Evolutionary conservation across 306 rosid species (phyloP).

Genomic region (Sophora flavescens): DNA sequence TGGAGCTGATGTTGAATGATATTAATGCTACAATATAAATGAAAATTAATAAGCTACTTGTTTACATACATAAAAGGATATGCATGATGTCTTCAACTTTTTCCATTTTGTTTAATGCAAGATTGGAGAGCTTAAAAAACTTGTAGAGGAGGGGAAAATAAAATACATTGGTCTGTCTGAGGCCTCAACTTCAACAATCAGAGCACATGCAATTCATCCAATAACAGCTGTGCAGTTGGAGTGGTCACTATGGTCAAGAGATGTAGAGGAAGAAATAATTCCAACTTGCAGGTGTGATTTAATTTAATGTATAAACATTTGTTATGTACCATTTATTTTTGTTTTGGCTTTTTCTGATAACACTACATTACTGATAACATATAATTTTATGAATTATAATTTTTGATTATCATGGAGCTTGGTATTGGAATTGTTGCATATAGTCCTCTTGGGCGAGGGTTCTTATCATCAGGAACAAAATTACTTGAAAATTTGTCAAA

Average conservation of each 20-base stretch:
- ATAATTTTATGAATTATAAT: not conserved
- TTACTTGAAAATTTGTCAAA: constrained; percentile 41
- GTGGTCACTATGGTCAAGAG: constrained; percentile 73
- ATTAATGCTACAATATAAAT: too few relatives aligned
- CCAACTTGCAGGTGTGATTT: constrained; percentile 64
- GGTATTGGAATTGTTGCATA: constrained; percentile 76
- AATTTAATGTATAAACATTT: not conserved
- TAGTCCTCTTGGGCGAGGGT: constrained; percentile 78
- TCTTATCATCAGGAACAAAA: constrained; percentile 63
- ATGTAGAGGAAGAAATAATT: constrained; percentile 63
- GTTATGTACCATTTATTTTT: not conserved
- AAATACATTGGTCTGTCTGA: constrained; percentile 69
- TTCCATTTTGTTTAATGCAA: not conserved
- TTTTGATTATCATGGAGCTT: constrained; percentile 50
- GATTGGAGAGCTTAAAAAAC: constrained; percentile 70
- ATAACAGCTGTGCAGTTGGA: constrained; percentile 66
- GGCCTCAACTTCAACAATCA: constrained; percentile 73
- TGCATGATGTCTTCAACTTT: not conserved
- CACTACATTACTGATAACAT: not conserved
- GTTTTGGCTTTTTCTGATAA: not conserved
- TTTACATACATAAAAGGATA: not conserved
- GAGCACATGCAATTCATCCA: constrained; percentile 77
- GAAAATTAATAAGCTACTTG: too few relatives aligned
- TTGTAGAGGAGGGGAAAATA: constrained; percentile 67
- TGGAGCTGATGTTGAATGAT: too few relatives aligned